Base-by-base conservation (phyloP, 2,329 filamentous ascomycete species). In the Rutstroemia sp. region DNA sequence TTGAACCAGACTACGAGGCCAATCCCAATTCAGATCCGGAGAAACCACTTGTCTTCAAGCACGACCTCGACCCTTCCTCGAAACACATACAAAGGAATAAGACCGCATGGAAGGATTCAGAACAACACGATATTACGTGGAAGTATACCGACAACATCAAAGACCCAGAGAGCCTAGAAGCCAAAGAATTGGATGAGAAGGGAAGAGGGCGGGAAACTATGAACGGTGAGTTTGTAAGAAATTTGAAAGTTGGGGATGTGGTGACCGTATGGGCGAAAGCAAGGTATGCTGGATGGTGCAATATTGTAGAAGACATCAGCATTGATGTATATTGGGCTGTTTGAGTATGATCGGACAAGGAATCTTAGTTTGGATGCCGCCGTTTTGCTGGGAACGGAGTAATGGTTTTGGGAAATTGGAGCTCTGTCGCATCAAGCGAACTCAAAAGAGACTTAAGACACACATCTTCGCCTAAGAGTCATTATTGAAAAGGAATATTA, bases 311-410 rank as follows among this genome's bases (percentile, higher is more conserved):
- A 48, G 72, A 69, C 14, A 76, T 78, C 3, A 72, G 73, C 65
- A 69, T 85, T n/a, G 78, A 80, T 57, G 73, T 85, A 18, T 85
- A 81, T 65, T 85, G 80, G 79, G 78, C 80, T 1, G 63, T 67
- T 58, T 81, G 64, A 71, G 44, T 16, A 49, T 49, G 42, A 23
- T 45, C 19, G 2, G 19, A 45, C 18, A 14, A 19, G 12, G 12
- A 23, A 6, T 9, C 19, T 10, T 45, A 12, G 10, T 34, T 34
- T 34, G 30, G 9, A 34, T 12, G 30, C 5, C 10, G 30, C 12
- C 30, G 9, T 12, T 34, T 34, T 34, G 30, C 30, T 34, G 10
- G 30, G 9, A 34, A 12, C 4, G 30, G 30, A 34, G 30, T 34
- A 12, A 12, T 34, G 30, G 12, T 34, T 34, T 34, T 4, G 12